These are phyloP conservation scores for Arthrobotrys sinensis DNA, from an alignment of 2,329 filamentous ascomycete genomes.

Conservation along the genomic window DNA sequence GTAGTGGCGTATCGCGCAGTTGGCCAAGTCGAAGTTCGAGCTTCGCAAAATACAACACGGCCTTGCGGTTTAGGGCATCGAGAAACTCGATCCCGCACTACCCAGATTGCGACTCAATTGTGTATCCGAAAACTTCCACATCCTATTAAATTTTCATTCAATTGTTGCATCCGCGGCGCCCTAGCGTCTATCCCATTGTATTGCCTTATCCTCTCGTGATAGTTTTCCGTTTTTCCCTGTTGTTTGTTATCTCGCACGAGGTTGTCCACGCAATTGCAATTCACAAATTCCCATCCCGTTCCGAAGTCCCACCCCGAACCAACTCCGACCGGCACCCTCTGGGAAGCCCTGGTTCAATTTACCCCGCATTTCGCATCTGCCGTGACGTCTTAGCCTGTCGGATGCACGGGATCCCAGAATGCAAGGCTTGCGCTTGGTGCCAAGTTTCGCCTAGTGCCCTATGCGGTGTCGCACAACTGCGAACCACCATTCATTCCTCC, in stretches of 20 bases:
- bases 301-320: conserved; percentile 26
- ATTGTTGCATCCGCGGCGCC: conserved; percentile 9
- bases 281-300: conserved; percentile 15
- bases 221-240: background rate
- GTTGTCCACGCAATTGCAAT: conserved; percentile 12
- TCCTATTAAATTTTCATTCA: background rate
- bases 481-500: conserved; percentile 22
- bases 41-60: conserved; percentile 5
- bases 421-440: conserved; percentile 30
- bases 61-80: background rate
- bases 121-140: conserved; percentile 7
- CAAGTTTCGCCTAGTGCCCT: conserved; percentile 54
- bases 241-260: conserved; percentile 24
- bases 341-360: conserved; percentile 19
- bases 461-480: conserved; percentile 39
- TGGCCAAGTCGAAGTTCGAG: conserved; percentile 6
- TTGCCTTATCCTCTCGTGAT: conserved; percentile 20
- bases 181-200: background rate
- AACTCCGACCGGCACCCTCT: conserved; percentile 9
- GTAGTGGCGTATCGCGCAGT: background rate
- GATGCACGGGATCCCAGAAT: conserved; percentile 55
- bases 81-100: background rate
- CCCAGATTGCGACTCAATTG: background rate
- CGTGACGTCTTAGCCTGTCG: conserved; percentile 49
- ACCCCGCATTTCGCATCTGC: conserved; percentile 60